These are phyloP conservation scores for Mycosphaerella arachidis DNA, from an alignment of 2,329 filamentous ascomycete genomes.

Conservation along the genomic window DNA sequence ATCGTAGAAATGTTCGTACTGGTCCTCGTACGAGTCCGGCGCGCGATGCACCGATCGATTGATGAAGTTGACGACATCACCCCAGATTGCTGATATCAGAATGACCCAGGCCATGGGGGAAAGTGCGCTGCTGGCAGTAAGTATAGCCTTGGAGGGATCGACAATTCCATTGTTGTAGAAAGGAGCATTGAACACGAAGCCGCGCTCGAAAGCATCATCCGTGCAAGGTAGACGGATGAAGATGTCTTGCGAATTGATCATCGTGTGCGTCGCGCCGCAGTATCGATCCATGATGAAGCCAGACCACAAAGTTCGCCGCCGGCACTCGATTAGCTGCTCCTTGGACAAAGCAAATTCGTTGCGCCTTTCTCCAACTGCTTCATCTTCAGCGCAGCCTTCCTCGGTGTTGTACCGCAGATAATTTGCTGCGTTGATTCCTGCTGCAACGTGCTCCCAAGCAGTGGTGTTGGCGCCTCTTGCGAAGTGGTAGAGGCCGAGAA, in stretches of 20 bases:
- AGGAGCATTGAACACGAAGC: slow-evolving; percentile 54
- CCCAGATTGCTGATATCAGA: slow-evolving; percentile 62
- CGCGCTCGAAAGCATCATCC: slow-evolving; percentile 58
- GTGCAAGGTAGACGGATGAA: slow-evolving; percentile 63
- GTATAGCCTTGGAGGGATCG: slow-evolving; percentile 29
- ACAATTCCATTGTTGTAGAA: slow-evolving; percentile 55
- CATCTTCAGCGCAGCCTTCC: slow-evolving; percentile 34
- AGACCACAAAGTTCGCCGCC: slow-evolving; percentile 68
- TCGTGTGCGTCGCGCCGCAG: slow-evolving; percentile 47
- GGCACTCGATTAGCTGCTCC: slow-evolving; percentile 57
- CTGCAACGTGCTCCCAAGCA: slow-evolving; percentile 60
- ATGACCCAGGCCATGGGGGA: slow-evolving; percentile 58
- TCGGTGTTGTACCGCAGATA: slow-evolving; percentile 58
- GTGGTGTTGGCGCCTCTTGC: slow-evolving; percentile 56
- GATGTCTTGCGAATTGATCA: slow-evolving; percentile 60
- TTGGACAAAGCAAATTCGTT: slow-evolving; percentile 26
- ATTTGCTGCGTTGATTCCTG: slow-evolving; percentile 57
- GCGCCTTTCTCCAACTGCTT: slow-evolving; percentile 7
- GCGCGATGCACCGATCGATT: slow-evolving; percentile 49
- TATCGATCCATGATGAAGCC: slow-evolving; percentile 66
- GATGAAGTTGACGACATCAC: slow-evolving; percentile 57
- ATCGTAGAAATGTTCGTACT: slow-evolving; percentile 51
- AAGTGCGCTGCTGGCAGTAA: slow-evolving; percentile 37
- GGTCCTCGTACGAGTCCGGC: slow-evolving; percentile 39
- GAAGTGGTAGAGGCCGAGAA: slow-evolving; percentile 63